Conservation (phyloP, 495 filamentous ascomycete species). For the Daldinia grandis region DNA sequence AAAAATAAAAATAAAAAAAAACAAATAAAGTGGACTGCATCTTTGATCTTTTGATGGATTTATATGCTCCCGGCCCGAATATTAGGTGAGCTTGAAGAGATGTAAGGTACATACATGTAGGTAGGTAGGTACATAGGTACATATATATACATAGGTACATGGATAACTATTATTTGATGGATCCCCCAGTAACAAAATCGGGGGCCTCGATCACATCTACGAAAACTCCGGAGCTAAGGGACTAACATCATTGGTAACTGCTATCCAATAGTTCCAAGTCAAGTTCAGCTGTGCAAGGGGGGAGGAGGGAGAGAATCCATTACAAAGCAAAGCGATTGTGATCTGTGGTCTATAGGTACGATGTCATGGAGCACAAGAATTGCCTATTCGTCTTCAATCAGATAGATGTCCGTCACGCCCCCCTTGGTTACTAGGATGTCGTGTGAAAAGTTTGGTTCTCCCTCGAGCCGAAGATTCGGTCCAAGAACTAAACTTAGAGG, state of each 20-base stretch:
- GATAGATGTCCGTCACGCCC: background rate
- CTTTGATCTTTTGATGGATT: slow-evolving; percentile 16
- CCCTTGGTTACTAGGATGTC: background rate
- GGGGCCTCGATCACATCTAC: slow-evolving; percentile 18
- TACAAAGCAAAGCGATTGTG: slow-evolving; percentile 1
- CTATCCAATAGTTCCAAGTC: slow-evolving; percentile 36
- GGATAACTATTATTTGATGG: background rate
- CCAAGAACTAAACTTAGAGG: background rate
- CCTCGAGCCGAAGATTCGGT: slow-evolving; percentile 7
- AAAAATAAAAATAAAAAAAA: slow-evolving; percentile 1
- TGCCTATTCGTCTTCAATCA: slow-evolving; percentile 13
- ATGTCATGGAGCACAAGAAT: background rate
- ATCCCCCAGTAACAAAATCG: slow-evolving; percentile 2
- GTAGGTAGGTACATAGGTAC: background rate
- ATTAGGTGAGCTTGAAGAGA: slow-evolving; percentile 6
- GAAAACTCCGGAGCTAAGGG: slow-evolving; percentile 26
- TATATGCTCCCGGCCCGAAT: slow-evolving; percentile 29
- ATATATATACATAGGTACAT: slow-evolving; percentile 3
- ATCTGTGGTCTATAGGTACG: background rate
- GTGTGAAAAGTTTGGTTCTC: slow-evolving; percentile 17
- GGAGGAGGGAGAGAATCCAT: background rate
- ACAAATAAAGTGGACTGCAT: background rate
- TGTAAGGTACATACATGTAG: no score
- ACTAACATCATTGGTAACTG: slow-evolving; percentile 26
- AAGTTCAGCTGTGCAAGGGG: slow-evolving; percentile 39